These are phyloP conservation scores for Solanum hybrid DNA, from an alignment of 305 asterid species.

Conservation along the genomic window DNA sequence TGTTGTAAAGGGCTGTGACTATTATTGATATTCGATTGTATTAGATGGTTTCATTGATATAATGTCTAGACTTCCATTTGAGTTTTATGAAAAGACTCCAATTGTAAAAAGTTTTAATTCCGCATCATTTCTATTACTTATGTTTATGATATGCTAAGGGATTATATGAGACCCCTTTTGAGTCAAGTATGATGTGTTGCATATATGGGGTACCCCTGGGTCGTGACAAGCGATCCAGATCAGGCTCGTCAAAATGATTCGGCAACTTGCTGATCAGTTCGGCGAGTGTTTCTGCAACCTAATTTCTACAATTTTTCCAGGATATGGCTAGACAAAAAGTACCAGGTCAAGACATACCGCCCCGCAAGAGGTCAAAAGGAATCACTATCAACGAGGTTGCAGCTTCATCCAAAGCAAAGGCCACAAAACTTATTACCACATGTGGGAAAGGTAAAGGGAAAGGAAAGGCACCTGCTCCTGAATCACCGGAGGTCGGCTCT, in stretches of 20 bases:
- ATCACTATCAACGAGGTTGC: background rate
- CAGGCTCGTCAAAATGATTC: background rate
- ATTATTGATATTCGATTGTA: background rate
- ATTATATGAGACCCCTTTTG: background rate
- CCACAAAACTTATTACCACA: background rate
- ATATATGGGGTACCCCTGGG: background rate
- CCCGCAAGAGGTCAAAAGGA: background rate
- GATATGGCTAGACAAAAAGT: background rate
- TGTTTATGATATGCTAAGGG: background rate
- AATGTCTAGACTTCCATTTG: background rate
- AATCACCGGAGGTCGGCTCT: too few relatives aligned
- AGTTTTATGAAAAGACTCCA: background rate
- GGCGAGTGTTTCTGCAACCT: background rate
- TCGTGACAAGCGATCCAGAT: background rate
- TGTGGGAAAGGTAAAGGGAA: too few relatives aligned
- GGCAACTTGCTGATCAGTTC: background rate
- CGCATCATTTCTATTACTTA: background rate
- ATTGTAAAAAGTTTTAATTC: background rate
- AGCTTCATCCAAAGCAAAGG: background rate
- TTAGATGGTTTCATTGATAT: background rate
- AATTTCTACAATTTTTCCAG: background rate
- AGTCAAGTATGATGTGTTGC: background rate
- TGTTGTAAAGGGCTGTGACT: background rate
- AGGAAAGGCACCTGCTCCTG: too few relatives aligned
- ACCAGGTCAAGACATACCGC: background rate